phyloP scores from a whole-genome alignment of 495 filamentous ascomycete genomes.

The Alectoria sarmentosa region DNA sequence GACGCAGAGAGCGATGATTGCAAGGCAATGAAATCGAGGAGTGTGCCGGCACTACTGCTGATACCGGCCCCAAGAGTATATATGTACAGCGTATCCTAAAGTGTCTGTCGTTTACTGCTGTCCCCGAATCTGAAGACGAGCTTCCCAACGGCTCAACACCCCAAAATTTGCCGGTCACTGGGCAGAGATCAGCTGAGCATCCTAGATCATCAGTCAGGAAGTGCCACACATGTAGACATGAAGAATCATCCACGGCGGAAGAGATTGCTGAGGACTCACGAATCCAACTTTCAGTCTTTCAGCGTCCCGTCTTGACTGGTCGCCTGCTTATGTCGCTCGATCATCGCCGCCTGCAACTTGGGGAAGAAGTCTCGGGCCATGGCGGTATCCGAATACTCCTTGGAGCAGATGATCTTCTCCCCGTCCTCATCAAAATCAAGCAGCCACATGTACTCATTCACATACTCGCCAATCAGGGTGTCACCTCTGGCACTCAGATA shows the following conservation, averaged over 20 bases:
- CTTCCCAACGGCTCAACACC: neutral
- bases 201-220: neutral
- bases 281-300: neutral
- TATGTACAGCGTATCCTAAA: neutral
- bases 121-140: too few species aligned
- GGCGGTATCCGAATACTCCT: conserved; percentile 35
- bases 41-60: neutral
- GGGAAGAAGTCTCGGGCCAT: conserved; percentile 32
- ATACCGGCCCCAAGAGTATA: neutral
- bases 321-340: conserved; percentile 10
- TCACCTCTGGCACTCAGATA: conserved; percentile 26
- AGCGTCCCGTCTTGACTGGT: neutral
- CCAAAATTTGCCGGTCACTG: neutral
- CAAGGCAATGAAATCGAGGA: neutral
- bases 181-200: neutral
- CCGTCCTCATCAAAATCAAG: conserved; percentile 34
- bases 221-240: neutral
- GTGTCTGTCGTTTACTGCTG: too few species aligned
- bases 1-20: neutral
- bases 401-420: conserved; percentile 29
- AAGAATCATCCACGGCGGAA: neutral
- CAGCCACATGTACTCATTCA: conserved; percentile 38
- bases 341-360: conserved; percentile 28
- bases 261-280: neutral
- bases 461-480: conserved; percentile 23